These are phyloP conservation scores for Fusarium pilosicola DNA, from an alignment of 2,329 filamentous ascomycete genomes.

Conservation along the genomic window DNA sequence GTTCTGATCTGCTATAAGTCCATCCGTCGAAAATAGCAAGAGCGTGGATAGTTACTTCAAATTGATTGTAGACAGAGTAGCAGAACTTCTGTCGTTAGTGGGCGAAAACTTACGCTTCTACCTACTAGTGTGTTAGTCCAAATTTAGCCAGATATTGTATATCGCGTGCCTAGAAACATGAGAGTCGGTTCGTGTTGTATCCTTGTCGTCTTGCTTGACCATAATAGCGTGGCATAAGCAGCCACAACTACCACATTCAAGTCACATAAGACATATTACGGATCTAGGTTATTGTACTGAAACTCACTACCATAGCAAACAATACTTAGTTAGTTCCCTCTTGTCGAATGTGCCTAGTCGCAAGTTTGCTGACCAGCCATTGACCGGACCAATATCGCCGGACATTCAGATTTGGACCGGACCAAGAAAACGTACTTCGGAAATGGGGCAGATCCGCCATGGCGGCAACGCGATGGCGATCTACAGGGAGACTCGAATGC, in stretches of 20 bases:
- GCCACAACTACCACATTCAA: not conserved
- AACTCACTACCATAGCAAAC: not conserved
- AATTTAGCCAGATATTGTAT: too few relatives aligned
- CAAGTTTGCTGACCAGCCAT: not conserved
- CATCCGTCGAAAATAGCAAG: not conserved
- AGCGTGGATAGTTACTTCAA: too few relatives aligned
- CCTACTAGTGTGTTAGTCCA: not conserved
- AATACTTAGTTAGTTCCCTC: not conserved
- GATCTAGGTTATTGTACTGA: not conserved
- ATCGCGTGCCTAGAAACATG: not conserved
- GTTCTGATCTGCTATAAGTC: not conserved
- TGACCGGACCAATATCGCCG: not conserved
- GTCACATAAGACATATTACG: not conserved
- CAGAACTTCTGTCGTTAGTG: too few relatives aligned
- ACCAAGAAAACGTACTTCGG: not conserved
- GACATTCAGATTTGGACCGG: not conserved
- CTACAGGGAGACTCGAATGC: not conserved
- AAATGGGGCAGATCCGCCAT: not conserved
- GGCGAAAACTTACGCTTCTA: not conserved
- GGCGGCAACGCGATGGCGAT: not conserved
- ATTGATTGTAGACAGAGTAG: not conserved
- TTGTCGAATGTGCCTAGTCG: too few relatives aligned
- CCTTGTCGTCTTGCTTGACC: not conserved
- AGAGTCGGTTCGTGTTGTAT: not conserved
- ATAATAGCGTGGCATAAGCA: not conserved